A percentile compares a stretch with the other conserved stretches of the same genome.
These are phyloP conservation scores for Obba rivulosa DNA, from an alignment of 768 basidiomycete species.

Conservation along the genomic window DNA sequence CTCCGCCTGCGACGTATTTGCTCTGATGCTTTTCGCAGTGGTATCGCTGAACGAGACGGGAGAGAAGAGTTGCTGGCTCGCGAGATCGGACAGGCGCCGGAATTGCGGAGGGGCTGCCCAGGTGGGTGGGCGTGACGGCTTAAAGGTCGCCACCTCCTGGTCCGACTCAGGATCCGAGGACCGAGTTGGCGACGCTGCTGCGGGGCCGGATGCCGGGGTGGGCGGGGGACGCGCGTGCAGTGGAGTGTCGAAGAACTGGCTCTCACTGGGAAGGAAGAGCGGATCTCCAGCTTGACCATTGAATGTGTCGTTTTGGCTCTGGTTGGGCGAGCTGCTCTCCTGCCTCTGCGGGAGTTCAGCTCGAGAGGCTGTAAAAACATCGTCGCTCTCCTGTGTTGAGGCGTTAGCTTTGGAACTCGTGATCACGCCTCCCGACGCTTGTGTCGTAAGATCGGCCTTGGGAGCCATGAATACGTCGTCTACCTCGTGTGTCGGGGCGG, in stretches of 20 bases:
- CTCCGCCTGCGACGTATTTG: background rate
- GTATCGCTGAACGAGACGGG: constrained; percentile 13
- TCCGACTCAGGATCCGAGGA: constrained; percentile 23
- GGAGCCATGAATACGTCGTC: background rate
- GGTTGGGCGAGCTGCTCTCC: background rate
- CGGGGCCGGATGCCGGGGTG: background rate
- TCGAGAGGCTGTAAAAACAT: background rate
- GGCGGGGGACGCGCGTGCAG: constrained; percentile 29
- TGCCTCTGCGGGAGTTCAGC: background rate
- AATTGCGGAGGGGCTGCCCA: constrained; percentile 21
- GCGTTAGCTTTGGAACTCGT: too few relatives aligned
- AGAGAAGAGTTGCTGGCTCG: constrained; percentile 29
- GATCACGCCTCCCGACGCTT: too few relatives aligned
- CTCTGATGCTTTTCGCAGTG: too few relatives aligned
- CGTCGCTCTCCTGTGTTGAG: too few relatives aligned
- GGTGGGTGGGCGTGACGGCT: constrained; percentile 10
- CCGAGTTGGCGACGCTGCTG: background rate
- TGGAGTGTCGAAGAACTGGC: constrained; percentile 49
- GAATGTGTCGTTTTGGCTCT: constrained; percentile 1
- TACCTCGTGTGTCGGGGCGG: background rate
- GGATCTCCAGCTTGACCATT: constrained; percentile 17
- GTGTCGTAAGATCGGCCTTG: too few relatives aligned
- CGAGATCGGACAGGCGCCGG: constrained; percentile 51
- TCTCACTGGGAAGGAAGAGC: constrained; percentile 48
- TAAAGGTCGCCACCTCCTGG: constrained; percentile 33